Evolutionary conservation across 352 stramenopile genomes (phyloP).

Genomic region (Globisporangium heterothallicum): DNA sequence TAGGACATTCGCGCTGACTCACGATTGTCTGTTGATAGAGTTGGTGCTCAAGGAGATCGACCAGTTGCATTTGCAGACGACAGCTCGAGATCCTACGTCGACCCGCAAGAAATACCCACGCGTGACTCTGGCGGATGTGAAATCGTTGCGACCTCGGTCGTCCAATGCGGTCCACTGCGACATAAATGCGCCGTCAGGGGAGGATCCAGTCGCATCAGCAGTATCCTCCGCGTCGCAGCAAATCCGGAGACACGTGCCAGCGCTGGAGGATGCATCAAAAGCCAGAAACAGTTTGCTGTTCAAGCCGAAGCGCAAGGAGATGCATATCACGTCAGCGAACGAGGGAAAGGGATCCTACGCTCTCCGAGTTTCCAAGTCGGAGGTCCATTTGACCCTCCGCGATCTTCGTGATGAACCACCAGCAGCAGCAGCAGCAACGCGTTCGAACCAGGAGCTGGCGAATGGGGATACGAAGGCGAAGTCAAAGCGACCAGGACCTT

Average conservation of each 20-base stretch:
- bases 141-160: conserved; percentile 24
- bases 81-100: not conserved
- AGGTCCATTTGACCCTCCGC: conserved; percentile 18
- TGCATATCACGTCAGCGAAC: conserved; percentile 19
- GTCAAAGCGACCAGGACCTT: conserved; percentile 7
- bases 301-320: conserved; percentile 14
- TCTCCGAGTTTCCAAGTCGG: conserved; percentile 4
- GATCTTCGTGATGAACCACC: conserved; percentile 14
- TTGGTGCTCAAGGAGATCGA: conserved; percentile 47
- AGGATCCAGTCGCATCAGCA: not conserved
- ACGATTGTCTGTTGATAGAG: conserved; percentile 17
- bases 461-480: not conserved
- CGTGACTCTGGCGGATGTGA: conserved; percentile 46
- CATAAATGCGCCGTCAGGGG: conserved; percentile 11
- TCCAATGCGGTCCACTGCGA: conserved; percentile 34
- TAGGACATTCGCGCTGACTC: not conserved
- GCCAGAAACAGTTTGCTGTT: not conserved
- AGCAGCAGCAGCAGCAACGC: not conserved
- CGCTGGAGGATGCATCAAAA: not conserved
- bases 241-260: not conserved
- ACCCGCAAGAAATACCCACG: conserved; percentile 35
- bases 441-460: conserved; percentile 1
- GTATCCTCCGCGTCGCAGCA: not conserved
- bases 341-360: conserved; percentile 1
- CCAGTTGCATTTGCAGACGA: conserved; percentile 28